Base-by-base conservation (phyloP, 768 basidiomycete genomes). In the Polyporus arcularius region DNA sequence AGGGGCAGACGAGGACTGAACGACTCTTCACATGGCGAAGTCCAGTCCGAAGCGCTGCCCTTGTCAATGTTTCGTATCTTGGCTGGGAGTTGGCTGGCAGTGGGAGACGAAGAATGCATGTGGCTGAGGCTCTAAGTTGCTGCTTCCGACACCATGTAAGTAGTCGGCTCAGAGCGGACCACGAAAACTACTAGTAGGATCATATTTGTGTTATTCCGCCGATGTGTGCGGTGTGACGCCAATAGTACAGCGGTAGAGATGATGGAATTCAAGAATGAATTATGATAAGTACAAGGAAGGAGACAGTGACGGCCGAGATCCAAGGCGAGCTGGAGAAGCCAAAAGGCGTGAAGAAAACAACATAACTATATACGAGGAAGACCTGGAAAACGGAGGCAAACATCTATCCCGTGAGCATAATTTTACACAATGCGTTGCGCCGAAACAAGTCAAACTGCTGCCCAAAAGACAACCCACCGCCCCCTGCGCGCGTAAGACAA, bases 341-440 rank as follows among this genome's bases (percentile, higher is more conserved):
- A 49, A n/a, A 50, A 45, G 39, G 42, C 63, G 21, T 32, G 10
- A 47, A 42, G 57, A 30, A 52, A 38, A 48, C 32, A 59, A 54
- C 57, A 50, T 66, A 55, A 60, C 61, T 52, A 52, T 32, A 55
- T 49, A 65, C 53, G 70, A 69, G 67, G 69, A 76, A 73, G 60
- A 73, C 68, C 71, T 74, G 60, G 46, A 68, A 60, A 69, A 64
- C 52, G 51, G 52, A 55, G 61, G 57, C 63, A 65, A 62, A 61
- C 57, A 65, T 70, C 71, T 70, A 69, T 70, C 66, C 67, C 68
- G 59, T 64, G 68, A 69, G 68, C 71, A 74, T 72, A 71, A 72
- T 59, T 56, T 66, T 70, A 70, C 69, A 72, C 50, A 18, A 21
- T 38, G 15, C 50, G 53, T 4, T 41, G 52, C 26, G 47, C 7